phyloP scores from a whole-genome alignment of 805 yeast genomes.

The Danielia reshetovae region DNA sequence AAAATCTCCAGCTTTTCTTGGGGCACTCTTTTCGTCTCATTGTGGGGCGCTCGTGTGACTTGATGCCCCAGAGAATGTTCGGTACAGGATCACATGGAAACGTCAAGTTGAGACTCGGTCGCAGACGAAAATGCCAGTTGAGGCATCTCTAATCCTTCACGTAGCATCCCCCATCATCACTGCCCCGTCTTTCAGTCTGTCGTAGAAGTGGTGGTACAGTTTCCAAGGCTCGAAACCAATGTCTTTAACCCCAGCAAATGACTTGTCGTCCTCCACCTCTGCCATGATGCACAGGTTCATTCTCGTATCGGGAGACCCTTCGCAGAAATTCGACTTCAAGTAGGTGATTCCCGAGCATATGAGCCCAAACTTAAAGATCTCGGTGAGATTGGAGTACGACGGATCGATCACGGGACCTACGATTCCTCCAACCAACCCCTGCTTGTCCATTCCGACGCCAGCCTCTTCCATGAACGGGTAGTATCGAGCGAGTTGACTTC shows the following conservation, averaged over 20 bases:
- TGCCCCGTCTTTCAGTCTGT: slow-evolving; percentile 11
- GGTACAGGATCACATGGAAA: too few species aligned
- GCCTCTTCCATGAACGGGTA: slow-evolving; percentile 51
- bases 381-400: slow-evolving; percentile 47
- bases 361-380: slow-evolving; percentile 53
- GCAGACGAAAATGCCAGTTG: too few species aligned
- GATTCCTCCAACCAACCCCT: slow-evolving; percentile 43
- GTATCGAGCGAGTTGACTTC: slow-evolving; percentile 41
- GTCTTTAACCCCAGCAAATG: slow-evolving; percentile 34
- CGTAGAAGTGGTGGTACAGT: slow-evolving; percentile 33
- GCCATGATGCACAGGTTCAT: slow-evolving; percentile 35
- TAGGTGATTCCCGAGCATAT: slow-evolving; percentile 41
- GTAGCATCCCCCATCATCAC: slow-evolving; percentile 1
- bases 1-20: too few species aligned
- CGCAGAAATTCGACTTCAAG: slow-evolving; percentile 22
- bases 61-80: too few species aligned
- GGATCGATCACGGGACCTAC: slow-evolving; percentile 53
- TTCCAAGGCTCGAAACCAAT: slow-evolving; percentile 42
- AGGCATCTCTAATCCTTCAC: too few species aligned
- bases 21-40: too few species aligned
- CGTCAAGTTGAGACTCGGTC: too few species aligned
- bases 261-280: slow-evolving; percentile 34
- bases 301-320: slow-evolving; percentile 15
- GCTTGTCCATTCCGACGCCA: slow-evolving; percentile 10
- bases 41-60: too few species aligned